Base-by-base conservation (phyloP, 176 grass and related monocot species). In the Oryza coarctata region DNA sequence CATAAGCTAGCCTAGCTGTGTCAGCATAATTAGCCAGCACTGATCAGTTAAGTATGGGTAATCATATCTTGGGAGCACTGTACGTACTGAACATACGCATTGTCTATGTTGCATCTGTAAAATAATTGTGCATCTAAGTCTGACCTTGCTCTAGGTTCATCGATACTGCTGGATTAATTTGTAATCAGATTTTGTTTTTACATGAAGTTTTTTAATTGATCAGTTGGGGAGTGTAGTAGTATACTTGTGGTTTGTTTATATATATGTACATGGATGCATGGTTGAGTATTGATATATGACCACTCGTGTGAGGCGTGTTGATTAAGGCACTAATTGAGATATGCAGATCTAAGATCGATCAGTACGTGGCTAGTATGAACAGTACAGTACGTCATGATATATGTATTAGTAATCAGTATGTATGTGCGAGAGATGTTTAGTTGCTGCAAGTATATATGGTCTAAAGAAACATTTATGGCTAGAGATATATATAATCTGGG, bases 271-370 rank as follows among this genome's bases (percentile, higher is more conserved):
- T 14, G 33, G 17, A 40, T 71, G 33, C 10, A 45, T 41, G 39
- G 4, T 8, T 14, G 9, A 58, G 63, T 31, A 45, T n/a, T n/a
- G 34, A 77, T 69, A 17, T 84, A 9, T 9, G 65, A 34, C 49
- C 83, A 77, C 50, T 85, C 83, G 64, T 77, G 65, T 34, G 49
- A n/a, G 33, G 65, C 28, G 70, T 76, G 73, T 69, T 49, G 45
- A 49, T 55, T 55, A 55, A 9, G 18, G 5, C 20, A 55, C 50
- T 55, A 9, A 7, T 55, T 55, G 49, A 55, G 49, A 55, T 55
- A 55, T 22, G 49, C 18, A 55, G 49, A 55, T 52, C 47, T 52
- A 52, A 52, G 14, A n/a, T n/a, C n/a, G 47, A 52, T 55, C 50
- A 22, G 49, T 22, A 55, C 49, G 49, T 55, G 5, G 49, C 6